phyloP scores from a whole-genome alignment of 305 asterid species.

The Petunia hybrid region DNA sequence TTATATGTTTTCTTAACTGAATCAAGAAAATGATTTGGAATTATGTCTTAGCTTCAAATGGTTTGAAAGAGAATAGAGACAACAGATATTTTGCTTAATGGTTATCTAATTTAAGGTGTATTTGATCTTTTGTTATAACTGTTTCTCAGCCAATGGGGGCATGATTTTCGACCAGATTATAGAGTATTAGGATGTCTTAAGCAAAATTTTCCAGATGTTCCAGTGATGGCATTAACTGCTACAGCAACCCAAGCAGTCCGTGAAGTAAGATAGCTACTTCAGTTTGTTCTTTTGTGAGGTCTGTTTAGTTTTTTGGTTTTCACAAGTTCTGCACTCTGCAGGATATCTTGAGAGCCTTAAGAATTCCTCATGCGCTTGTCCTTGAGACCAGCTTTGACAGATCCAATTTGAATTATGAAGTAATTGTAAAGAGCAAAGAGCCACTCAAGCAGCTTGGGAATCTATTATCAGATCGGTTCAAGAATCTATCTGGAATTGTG shows the following conservation, averaged over 20 bases:
- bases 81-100: not conserved
- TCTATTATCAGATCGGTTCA: slow-evolving; percentile 68
- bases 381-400: slow-evolving; percentile 92
- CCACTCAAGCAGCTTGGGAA: slow-evolving; percentile 89
- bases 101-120: slow-evolving; percentile 31
- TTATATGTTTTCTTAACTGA: not conserved
- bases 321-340: slow-evolving; percentile 42
- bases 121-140: slow-evolving; percentile 34
- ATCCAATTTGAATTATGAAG: slow-evolving; percentile 91
- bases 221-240: slow-evolving; percentile 97
- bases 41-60: not conserved
- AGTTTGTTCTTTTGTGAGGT: slow-evolving; percentile 22
- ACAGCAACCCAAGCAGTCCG: slow-evolving; percentile 90
- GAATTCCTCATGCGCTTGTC: slow-evolving; percentile 81
- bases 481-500: slow-evolving; percentile 77
- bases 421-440: slow-evolving; percentile 75
- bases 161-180: slow-evolving; percentile 97
- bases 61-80: not conserved
- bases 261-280: slow-evolving; percentile 58
- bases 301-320: slow-evolving; percentile 30
- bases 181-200: slow-evolving; percentile 90
- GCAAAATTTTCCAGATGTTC: slow-evolving; percentile 85
- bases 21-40: not conserved
- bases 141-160: slow-evolving; percentile 95
- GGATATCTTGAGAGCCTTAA: slow-evolving; percentile 79